Evolutionary conservation across 345 rosid species (phyloP), one percentile per base, ranked within the genome.

Genomic region (Eucalyptus coolabah): DNA sequence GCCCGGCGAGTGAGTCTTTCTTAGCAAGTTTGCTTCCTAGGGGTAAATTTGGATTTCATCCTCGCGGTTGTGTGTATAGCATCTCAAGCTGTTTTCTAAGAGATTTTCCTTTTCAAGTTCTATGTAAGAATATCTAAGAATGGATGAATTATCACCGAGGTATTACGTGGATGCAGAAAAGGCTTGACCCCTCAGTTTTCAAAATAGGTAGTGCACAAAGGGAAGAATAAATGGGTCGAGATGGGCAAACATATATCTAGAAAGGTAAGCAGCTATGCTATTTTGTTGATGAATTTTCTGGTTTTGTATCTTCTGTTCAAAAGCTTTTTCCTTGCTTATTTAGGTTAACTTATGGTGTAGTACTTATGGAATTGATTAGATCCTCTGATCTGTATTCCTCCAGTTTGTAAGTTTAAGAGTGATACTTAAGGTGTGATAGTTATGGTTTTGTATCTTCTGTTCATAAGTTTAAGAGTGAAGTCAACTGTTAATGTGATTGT

Each of bases 211-310:
- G 94, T 90, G 88, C 95, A 15, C 99, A 97, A 89, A 90, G 97
- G 94, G 47, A 96, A 95, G 92, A 96, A 96, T 91, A 95, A 95
- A 88, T 98, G 99, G 99, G 96, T 98, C 87, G 96, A 94, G 72
- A 94, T 96, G 96, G 98, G 98, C 89, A 98, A 95, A 91, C 95
- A 95, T 90, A 91, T 98, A 87, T 97, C 96, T 32, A 93, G 99
- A 90, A 97, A 98, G 97, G 99, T 97, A 90, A 89, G n/a, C 49
- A 87, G 10, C n/a, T 23, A 59, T 42, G 88, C 50, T 77, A 42
- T 54, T 63, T 53, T 50, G 47, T 56, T 56, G 37, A 65, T 51
- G 56, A 19, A 83, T 86, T n/a, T 89, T 85, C 90, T 89, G 56
- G 72, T 24, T 24, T 30, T 56, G 50, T 81, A 40, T 40, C 5